A percentile compares a stretch with the other conserved stretches of the same genome.
These are phyloP conservation scores for Biscogniauxia mediterranea DNA, from an alignment of 2,329 filamentous ascomycete species.

Conservation along the genomic window DNA sequence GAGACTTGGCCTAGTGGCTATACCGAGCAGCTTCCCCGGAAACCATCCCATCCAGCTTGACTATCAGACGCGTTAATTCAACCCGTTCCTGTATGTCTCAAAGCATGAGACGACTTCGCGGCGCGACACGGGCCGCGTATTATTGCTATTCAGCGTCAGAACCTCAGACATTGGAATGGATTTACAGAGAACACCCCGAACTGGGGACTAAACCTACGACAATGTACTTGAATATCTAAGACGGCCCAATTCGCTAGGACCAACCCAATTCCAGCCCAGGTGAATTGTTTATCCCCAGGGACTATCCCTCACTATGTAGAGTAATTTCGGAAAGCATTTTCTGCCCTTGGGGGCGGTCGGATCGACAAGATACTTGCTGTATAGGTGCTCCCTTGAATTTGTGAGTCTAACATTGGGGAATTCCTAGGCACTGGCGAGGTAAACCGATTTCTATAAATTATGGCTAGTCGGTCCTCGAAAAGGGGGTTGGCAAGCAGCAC, in stretches of 20 bases:
- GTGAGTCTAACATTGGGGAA: neutral
- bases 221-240: neutral
- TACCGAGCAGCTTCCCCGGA: no score
- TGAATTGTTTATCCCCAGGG: constrained; percentile 3
- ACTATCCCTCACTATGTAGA: constrained; percentile 7
- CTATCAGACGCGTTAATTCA: neutral
- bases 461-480: constrained; percentile 2
- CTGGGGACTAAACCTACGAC: constrained; percentile 1
- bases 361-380: constrained; percentile 2
- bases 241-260: constrained; percentile 2
- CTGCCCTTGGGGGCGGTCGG: neutral
- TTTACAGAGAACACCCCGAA: constrained; percentile 5
- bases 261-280: constrained; percentile 3
- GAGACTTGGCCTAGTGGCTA: no score
- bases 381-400: neutral
- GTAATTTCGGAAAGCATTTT: constrained; percentile 6
- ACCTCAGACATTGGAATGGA: constrained; percentile 16
- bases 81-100: neutral
- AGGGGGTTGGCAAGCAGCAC: constrained; percentile 3
- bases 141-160: neutral
- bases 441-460: constrained; percentile 16
- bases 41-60: neutral
- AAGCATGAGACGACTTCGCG: constrained; percentile 2
- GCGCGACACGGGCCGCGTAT: neutral
- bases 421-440: neutral